These are phyloP conservation scores for Alopecurus myosuroides DNA, from an alignment of 176 grass and related monocot species.

Conservation along the genomic window DNA sequence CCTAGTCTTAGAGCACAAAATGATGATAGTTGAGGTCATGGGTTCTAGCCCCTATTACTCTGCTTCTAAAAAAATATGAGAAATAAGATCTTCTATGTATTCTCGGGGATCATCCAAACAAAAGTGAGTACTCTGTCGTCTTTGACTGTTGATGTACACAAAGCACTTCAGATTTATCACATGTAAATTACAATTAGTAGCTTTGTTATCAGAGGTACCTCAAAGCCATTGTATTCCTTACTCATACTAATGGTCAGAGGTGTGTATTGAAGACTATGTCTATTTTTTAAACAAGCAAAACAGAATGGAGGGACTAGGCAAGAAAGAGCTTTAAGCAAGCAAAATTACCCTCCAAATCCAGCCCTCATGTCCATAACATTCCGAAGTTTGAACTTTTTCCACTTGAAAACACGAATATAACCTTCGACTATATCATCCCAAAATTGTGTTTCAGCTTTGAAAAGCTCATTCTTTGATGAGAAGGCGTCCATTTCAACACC, in stretches of 20 bases:
- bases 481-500: conserved; percentile 83
- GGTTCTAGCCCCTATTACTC: background rate
- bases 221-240: background rate
- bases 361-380: conserved; percentile 98
- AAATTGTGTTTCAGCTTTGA: conserved; percentile 72
- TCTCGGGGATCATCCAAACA: background rate
- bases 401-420: conserved; percentile 65
- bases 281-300: background rate
- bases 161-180: background rate
- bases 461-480: conserved; percentile 84
- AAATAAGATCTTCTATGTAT: background rate
- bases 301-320: conserved; percentile 1
- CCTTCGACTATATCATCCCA: conserved; percentile 70
- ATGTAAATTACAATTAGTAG: conserved; percentile 4
- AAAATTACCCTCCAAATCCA: conserved; percentile 89
- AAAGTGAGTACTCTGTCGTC: background rate
- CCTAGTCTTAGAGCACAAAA: background rate
- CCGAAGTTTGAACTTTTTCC: conserved; percentile 71
- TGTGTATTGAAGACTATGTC: background rate
- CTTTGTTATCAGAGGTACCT: background rate
- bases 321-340: conserved; percentile 21
- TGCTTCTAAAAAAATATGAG: background rate
- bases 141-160: background rate
- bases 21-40: background rate
- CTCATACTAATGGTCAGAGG: background rate